A percentile compares a stretch with the other conserved stretches of the same genome.
Evolutionary conservation across 257 asterid genomes (phyloP).

Genomic region (Linderniella brevidens): DNA sequence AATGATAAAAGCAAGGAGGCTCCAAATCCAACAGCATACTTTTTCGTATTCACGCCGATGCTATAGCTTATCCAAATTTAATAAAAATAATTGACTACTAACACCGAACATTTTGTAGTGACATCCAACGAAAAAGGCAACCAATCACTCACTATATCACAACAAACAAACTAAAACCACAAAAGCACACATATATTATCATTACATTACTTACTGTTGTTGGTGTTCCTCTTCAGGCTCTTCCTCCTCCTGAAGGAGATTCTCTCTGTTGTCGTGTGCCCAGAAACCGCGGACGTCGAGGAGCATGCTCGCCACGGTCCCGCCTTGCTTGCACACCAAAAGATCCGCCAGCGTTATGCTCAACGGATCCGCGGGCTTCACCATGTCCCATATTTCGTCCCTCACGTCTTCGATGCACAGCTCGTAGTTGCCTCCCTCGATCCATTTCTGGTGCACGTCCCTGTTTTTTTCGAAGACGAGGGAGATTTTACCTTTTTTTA

Average conservation of each 20-base stretch:
- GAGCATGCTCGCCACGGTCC: constrained; percentile 98
- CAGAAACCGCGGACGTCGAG: constrained; percentile 94
- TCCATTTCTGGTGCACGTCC: constrained; percentile 99
- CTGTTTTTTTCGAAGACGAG: constrained; percentile 29
- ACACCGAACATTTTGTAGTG: too few relatives aligned
- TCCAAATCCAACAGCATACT: too few relatives aligned
- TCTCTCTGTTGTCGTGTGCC: constrained; percentile 98
- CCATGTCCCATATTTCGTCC: constrained; percentile 99
- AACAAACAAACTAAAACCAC: too few relatives aligned
- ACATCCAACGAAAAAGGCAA: too few relatives aligned
- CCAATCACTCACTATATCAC: too few relatives aligned
- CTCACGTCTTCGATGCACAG: constrained; percentile 95
- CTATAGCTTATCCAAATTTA: too few relatives aligned
- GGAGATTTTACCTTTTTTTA: background rate
- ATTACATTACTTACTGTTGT: too few relatives aligned
- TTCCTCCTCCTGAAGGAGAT: constrained; percentile 99
- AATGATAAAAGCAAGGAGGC: too few relatives aligned
- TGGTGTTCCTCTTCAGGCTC: constrained; percentile 81
- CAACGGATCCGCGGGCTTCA: constrained; percentile 76
- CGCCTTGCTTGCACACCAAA: constrained; percentile 82
- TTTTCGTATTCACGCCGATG: too few relatives aligned
- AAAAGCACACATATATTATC: too few relatives aligned
- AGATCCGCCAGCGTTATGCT: constrained; percentile 62
- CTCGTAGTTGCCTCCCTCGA: constrained; percentile 94
- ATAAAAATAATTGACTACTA: too few relatives aligned